phyloP scores from a whole-genome alignment of 768 basidiomycete species.

The Termitomyces bulborhizus region DNA sequence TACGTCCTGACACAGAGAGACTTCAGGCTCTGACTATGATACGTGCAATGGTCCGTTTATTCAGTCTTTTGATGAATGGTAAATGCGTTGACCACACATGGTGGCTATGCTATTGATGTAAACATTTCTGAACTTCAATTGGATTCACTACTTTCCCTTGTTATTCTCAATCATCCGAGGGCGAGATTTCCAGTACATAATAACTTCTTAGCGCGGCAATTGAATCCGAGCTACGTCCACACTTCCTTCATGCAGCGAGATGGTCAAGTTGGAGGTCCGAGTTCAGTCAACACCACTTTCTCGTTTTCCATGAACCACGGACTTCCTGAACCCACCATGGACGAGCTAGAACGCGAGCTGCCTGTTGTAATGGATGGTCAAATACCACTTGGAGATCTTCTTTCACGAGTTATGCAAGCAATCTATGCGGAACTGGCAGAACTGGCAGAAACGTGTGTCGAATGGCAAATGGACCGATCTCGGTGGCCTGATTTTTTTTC shows the following conservation, averaged over 20 bases:
- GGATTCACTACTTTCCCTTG: background rate
- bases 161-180: background rate
- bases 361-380: slow-evolving; percentile 71
- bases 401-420: slow-evolving; percentile 71
- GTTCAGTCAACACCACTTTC: background rate
- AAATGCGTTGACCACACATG: background rate
- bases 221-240: background rate
- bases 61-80: background rate
- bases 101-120: slow-evolving; percentile 6
- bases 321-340: slow-evolving; percentile 28
- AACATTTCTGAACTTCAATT: background rate
- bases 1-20: background rate
- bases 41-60: background rate
- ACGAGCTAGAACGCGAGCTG: slow-evolving; percentile 67
- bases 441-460: slow-evolving; percentile 79
- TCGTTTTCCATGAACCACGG: background rate
- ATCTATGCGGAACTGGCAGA: slow-evolving; percentile 82
- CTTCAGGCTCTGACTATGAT: background rate
- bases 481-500: slow-evolving; percentile 3
- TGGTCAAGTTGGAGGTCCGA: background rate
- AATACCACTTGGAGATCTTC: slow-evolving; percentile 62
- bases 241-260: slow-evolving; percentile 8
- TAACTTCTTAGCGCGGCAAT: background rate
- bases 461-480: background rate
- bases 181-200: background rate